Base-by-base conservation (phyloP, 345 rosid species). In the Reutealis trisperma region DNA sequence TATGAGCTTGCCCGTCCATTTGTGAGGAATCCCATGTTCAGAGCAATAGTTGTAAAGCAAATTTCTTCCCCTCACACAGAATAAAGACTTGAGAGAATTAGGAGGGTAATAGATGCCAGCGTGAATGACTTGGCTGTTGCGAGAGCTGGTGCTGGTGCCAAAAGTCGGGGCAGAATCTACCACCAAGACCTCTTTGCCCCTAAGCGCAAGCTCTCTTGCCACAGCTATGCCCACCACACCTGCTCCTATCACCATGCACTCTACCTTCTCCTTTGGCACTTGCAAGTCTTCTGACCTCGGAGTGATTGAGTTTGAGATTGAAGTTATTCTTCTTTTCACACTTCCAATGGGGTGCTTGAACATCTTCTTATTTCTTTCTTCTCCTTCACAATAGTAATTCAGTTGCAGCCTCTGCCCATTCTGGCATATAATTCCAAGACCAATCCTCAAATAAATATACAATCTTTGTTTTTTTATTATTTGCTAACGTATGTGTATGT, bases 91-190 rank as follows among this genome's bases (percentile, higher is more conserved):
- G 80, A 89, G 89, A 47, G 98, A 93, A 81, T 82, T 77, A 69
- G 76, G 87, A 76, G 91, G 94, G 77, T 95, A 95, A 75, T 95
- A 95, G 82, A 95, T 90, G 80, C 99, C 99, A 47, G 97, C 98
- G 76, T 95, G 98, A 75, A 95, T 79, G 83, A 95, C 99, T 79
- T 95, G 90, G 77, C 98, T 95, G 87, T 90, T 93, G 19, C 98
- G 94, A 25, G 98, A 89, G 49, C 96, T 93, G 25, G 89, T 92
- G 63, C 81, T 92, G 52, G 93, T 87, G 84, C 98, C 99, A 78
- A 95, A 93, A 34, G 97, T 84, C 25, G 98, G 72, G 34, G 93
- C 94, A 2, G 96, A 89, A 30, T 95, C 99, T 16, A 95, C 79
- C 65, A 95, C 93, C 45, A 93, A 32, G 2, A 93, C 99, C 34